Evolutionary conservation across 129 eudicot species (phyloP).

Genomic region (carrot (Daucus carota)): DNA sequence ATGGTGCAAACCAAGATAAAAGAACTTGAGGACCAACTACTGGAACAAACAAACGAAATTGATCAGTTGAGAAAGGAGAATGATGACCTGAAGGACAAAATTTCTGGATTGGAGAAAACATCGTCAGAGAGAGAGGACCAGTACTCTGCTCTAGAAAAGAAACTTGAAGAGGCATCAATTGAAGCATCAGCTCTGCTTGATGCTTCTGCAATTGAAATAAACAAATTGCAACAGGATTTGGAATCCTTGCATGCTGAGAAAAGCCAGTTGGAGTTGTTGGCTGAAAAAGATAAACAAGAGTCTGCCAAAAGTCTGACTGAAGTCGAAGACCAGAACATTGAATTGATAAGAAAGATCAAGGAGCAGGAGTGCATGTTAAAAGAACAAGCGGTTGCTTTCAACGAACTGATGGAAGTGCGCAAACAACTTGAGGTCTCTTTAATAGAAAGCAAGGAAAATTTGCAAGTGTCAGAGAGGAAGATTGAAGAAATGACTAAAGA

Average conservation of each 20-base stretch:
- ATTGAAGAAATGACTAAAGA: slow-evolving; percentile 44
- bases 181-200: slow-evolving; percentile 25
- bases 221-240: slow-evolving; percentile 22
- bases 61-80: slow-evolving; percentile 27
- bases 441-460: slow-evolving; percentile 27
- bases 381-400: slow-evolving; percentile 28
- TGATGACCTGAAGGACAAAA: slow-evolving; percentile 21
- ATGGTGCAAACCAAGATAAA: slow-evolving; percentile 23
- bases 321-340: slow-evolving; percentile 28
- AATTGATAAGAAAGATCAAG: slow-evolving; percentile 23
- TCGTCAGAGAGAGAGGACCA: slow-evolving; percentile 29
- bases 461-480: slow-evolving; percentile 38
- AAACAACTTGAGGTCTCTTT: slow-evolving; percentile 29
- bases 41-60: slow-evolving; percentile 25
- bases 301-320: slow-evolving; percentile 21
- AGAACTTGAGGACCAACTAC: slow-evolving; percentile 36
- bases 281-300: slow-evolving; percentile 39
- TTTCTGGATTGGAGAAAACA: slow-evolving; percentile 29
- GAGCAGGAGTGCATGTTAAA: slow-evolving; percentile 27
- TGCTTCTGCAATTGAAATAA: slow-evolving; percentile 17
- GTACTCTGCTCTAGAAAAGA: slow-evolving; percentile 24
- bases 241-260: slow-evolving; percentile 30
- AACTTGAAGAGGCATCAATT: slow-evolving; percentile 32
- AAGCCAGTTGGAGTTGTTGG: slow-evolving; percentile 26
- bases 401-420: slow-evolving; percentile 28